These are phyloP conservation scores for Carallia brachiata DNA, from an alignment of 345 rosid species.

Conservation along the genomic window DNA sequence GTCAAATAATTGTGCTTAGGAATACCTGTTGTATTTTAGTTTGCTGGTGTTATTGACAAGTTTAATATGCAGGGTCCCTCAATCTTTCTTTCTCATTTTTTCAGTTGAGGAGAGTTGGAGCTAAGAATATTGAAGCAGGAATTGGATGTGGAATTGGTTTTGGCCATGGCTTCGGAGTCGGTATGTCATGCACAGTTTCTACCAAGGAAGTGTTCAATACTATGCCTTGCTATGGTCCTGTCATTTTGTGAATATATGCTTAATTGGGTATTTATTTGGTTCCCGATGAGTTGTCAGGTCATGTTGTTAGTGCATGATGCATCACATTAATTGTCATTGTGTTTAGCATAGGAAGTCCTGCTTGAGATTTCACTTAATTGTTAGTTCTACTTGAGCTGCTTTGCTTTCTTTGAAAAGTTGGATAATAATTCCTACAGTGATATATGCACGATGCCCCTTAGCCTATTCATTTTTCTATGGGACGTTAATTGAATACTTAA, in stretches of 20 bases:
- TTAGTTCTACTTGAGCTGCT: no score
- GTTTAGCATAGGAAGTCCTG: no score
- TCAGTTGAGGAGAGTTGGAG: conserved; percentile 61
- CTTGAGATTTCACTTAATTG: no score
- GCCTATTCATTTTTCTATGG: no score
- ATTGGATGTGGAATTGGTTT: conserved; percentile 79
- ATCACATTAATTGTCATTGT: no score
- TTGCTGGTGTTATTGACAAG: neutral
- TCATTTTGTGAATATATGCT: neutral
- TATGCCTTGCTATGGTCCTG: neutral
- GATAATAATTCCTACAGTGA: no score
- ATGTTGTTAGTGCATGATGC: no score
- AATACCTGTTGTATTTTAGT: neutral
- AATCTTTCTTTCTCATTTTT: conserved; percentile 10
- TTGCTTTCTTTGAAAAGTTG: no score
- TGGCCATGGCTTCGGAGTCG: conserved; percentile 76
- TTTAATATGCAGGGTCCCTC: conserved; percentile 6
- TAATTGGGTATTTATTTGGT: neutral
- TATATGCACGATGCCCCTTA: no score
- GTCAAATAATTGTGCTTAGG: conserved; percentile 20
- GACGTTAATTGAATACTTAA: no score
- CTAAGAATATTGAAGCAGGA: conserved; percentile 58
- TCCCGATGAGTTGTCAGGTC: no score
- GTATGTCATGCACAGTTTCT: conserved; percentile 36
- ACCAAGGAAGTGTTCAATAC: neutral